Base-by-base conservation (phyloP, 106 monocot species). In the Iris macrosiphon region DNA sequence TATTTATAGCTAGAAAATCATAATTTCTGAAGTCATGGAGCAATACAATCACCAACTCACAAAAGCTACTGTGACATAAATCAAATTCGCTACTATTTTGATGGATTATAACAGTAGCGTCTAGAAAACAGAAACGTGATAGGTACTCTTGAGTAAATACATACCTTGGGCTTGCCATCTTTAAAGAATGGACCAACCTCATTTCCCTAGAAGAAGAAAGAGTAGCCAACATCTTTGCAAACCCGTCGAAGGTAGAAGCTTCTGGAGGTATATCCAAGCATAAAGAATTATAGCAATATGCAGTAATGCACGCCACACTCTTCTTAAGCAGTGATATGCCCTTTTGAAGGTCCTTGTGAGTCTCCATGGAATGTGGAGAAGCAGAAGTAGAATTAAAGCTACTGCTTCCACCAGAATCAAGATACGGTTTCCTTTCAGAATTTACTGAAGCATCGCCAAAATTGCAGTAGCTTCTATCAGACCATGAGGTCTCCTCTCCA, bases 231-330 rank as follows among this genome's bases (percentile, higher is more conserved):
- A 87, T 30, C 60, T 78, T 98, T 17, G 74, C 79, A 78, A 98
- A 87, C 45, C 80, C 91, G 58, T 91, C 98, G 73, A 98, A 98
- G 31, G 98, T 98, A 2, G 98, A 87, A 65, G 66, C 66, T 45
- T 91, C 91, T 17, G 75, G 54, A 49, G 98, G 87, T 20, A 83
- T 43, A 60, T 87, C 83, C 39, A 98, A 66, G 55, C 90, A 63
- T 53, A 91, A 71, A 21, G 82, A 72, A 63, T 87, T 73, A 62
- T 84, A 87, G 48, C 78, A 83, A 47, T 87, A 91, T 17, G 87
- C 68, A 18, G 98, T 98, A 42, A 98, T 72, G 65, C 87, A 87
- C 53, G 98, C 87, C 40, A 98, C 98, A 68, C 91, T 98, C 64
- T 81, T 98, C 65, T 98, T 98, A 6, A 91, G 63, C 15, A 98